Evolutionary conservation across 352 stramenopile genomes (phyloP), one percentile per base, ranked within the genome.

Genomic region (Phytopythium mirpurense): DNA sequence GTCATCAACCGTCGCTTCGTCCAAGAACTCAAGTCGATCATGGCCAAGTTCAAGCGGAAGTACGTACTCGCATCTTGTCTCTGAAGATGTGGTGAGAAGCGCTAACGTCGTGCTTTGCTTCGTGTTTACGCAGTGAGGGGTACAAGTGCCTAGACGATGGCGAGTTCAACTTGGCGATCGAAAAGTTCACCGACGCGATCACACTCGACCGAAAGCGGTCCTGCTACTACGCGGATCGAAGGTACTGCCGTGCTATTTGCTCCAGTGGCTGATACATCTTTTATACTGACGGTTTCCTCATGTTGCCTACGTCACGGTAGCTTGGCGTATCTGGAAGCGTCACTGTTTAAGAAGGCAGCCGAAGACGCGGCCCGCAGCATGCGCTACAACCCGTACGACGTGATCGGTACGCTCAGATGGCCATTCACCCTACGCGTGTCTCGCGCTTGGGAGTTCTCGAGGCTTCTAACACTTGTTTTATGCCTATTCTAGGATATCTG

Each of bases 131-230:
- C 54, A 90, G 70, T 21, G 88, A 98, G 74, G 94, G 94, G 34
- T 96, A 97, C 60, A 78, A 77, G 36, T 92, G 91, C 62, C 90
- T 98, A 48, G 93, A 97, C 60, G 62, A 78, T 26, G 85, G 87
- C 12, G 81, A 97, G 55, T 97, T 94, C 62, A 70, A 71, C 8
- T 56, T 88, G 14, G 94, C 94, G 23, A 96, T 98, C 48, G 80
- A 83, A 34, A 96, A 96, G 44, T 98, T 98, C 67, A 92, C 90
- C 5, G 86, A 96, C 41, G 94, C 94, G 5, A 98, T 96, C 32
- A 60, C 70, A 2, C 64, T 97, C 19, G 92, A 98, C 61, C 54
- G 78, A 14, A 93, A 74, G 27, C 85, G 94, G 27, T 84, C 88
- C 5, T 86, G 88, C 18, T 98, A 98, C 63, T 98, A 93, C 67